These are phyloP conservation scores for Papiliotrema flavescens DNA, from an alignment of 1,284 basidiomycete species.

Conservation along the genomic window DNA sequence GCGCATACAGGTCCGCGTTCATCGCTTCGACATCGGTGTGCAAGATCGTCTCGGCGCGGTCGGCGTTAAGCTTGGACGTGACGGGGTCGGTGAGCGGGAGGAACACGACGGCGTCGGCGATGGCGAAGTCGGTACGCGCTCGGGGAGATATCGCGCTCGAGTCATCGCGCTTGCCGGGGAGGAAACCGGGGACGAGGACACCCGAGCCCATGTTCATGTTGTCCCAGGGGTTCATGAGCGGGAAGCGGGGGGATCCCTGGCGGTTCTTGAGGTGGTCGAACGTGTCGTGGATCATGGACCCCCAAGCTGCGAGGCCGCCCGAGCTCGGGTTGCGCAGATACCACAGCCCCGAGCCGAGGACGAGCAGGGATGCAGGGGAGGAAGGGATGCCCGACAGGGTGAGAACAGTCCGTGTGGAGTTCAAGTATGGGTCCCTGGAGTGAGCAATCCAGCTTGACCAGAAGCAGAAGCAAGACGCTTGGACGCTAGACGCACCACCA, in stretches of 20 bases:
- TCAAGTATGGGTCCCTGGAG: conserved; percentile 59
- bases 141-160: neutral
- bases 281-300: conserved; percentile 62
- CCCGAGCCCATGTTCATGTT: conserved; percentile 27
- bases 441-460: neutral
- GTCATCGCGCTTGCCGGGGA: conserved; percentile 2
- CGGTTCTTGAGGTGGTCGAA: conserved; percentile 54
- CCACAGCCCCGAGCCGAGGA: conserved; percentile 82
- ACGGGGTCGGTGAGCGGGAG: conserved; percentile 75
- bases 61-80: conserved; percentile 62
- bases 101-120: conserved; percentile 68
- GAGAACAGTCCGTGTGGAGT: conserved; percentile 57
- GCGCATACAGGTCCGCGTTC: conserved; percentile 75
- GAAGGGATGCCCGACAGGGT: conserved; percentile 38
- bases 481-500: conserved; percentile 54
- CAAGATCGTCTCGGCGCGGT: conserved; percentile 65
- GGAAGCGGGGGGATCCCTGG: conserved; percentile 36
- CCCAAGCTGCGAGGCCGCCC: conserved; percentile 73
- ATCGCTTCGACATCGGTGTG: conserved; percentile 77
- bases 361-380: conserved; percentile 60
- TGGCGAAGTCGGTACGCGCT: conserved; percentile 32
- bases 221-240: conserved; percentile 42
- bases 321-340: conserved; percentile 70
- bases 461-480: neutral
- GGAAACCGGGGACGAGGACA: conserved; percentile 17